phyloP scores from a whole-genome alignment of 345 rosid species.

The Punica granatum region DNA sequence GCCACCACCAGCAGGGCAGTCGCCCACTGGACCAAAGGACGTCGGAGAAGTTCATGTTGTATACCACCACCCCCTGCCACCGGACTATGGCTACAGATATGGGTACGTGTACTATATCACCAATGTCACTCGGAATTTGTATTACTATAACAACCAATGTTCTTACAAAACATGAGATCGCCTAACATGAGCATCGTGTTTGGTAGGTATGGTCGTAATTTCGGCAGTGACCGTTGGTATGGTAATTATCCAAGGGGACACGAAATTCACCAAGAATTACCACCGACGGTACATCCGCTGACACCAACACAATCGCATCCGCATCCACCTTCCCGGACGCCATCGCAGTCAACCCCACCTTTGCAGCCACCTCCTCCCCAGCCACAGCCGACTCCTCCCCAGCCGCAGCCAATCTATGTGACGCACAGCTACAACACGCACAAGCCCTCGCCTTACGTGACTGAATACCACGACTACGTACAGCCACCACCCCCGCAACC shows the following conservation, averaged over 20 bases:
- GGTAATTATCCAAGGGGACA: slow-evolving; percentile 20
- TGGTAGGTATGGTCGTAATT: neutral
- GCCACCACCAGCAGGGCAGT: neutral
- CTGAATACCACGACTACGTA: slow-evolving; percentile 26
- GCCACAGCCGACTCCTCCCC: slow-evolving; percentile 19
- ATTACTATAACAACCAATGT: neutral
- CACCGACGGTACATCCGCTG: slow-evolving; percentile 20
- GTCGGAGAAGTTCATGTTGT: neutral
- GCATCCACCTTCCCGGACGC: neutral
- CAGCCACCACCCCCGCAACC: slow-evolving; percentile 26
- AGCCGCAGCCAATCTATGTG: slow-evolving; percentile 18
- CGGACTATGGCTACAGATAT: slow-evolving; percentile 1
- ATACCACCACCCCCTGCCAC: neutral
- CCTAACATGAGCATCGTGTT: neutral
- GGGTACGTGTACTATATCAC: neutral
- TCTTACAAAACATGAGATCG: neutral
- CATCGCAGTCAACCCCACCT: slow-evolving; percentile 17
- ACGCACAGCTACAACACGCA: slow-evolving; percentile 57
- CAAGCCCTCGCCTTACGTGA: slow-evolving; percentile 48
- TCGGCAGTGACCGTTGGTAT: neutral
- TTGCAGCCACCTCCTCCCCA: slow-evolving; percentile 7
- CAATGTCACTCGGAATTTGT: neutral
- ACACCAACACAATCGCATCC: slow-evolving; percentile 1
- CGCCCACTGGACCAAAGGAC: neutral
- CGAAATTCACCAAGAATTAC: slow-evolving; percentile 19